Base-by-base conservation (phyloP, 805 yeast genomes). In the Saccharomycopsis synnaedendra region DNA sequence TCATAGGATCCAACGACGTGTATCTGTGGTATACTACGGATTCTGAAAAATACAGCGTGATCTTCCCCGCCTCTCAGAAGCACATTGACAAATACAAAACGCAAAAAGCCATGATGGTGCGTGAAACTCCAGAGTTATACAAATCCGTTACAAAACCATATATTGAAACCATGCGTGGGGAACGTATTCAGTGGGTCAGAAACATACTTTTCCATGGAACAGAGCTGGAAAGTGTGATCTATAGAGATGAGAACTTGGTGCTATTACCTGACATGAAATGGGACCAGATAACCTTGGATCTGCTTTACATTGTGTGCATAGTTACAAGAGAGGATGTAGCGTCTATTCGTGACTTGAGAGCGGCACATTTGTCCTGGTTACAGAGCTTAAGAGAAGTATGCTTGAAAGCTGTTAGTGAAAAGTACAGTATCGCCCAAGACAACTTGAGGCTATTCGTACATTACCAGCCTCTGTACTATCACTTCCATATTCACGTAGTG, bases 391-490 rank as follows among this genome's bases (percentile, higher is more conserved):
- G 67, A 44, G 71, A 70, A 28, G 71, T 86, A 7, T 63, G 66
- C 46, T 54, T 58, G 1, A 71, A 74, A 2, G 74, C 85, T 4
- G 64, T 77, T 0, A 28, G 31, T 9, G 59, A 61, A 28, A 59
- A 66, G 39, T 84, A 74, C 59, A 67, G 68, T 8, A 5, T 87
- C 8, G 61, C 56, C 1, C 56, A 66, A 0, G 82, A 82, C 58
- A 75, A 80, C 55, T 61, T 93, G 55, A 74, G 95, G 49, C 60
- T 88, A 1, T 93, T 85, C 59, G 73, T 93, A 43, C 98, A 93
- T 67, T 85, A 93, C 63, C 97, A 89, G 55, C 98, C 98, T 0
- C 84, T 96, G 0, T 93, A 90, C 62, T 93, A 93, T 60, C 97
- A 93, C 59, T 82, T 93, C 69, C 98, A 93, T 60, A 74, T 93